These are phyloP conservation scores for Venturia oleaginea DNA, from an alignment of 2,329 filamentous ascomycete genomes.

Conservation along the genomic window DNA sequence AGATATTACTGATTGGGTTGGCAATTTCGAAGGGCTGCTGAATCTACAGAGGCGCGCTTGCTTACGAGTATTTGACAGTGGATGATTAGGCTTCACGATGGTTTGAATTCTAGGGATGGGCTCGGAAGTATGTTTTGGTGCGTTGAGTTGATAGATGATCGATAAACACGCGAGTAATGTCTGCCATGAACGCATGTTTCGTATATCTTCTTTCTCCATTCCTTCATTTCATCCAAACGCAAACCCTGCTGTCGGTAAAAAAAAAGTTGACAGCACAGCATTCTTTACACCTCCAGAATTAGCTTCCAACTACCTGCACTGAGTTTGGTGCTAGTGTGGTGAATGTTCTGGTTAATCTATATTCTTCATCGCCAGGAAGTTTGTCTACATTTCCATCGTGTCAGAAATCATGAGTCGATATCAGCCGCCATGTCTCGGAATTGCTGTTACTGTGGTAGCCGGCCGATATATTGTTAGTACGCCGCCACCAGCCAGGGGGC, in stretches of 20 bases:
- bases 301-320: no score
- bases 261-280: no score
- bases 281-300: no score
- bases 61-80: background rate
- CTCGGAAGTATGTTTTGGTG: background rate
- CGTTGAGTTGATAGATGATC: background rate
- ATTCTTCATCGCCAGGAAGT: no score
- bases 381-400: no score
- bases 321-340: no score
- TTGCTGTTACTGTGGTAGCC: no score
- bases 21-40: background rate
- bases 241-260: background rate
- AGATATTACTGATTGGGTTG: background rate
- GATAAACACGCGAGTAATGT: slow-evolving; percentile 3
- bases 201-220: background rate
- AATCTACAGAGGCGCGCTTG: background rate
- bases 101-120: background rate
- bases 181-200: background rate
- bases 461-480: no score
- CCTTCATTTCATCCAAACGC: background rate
- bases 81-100: background rate
- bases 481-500: no score
- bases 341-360: no score
- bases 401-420: no score
- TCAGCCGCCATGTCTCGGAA: no score